phyloP scores from a whole-genome alignment of 2,329 filamentous ascomycete species.

The Pyrenophora tritici-repentis region DNA sequence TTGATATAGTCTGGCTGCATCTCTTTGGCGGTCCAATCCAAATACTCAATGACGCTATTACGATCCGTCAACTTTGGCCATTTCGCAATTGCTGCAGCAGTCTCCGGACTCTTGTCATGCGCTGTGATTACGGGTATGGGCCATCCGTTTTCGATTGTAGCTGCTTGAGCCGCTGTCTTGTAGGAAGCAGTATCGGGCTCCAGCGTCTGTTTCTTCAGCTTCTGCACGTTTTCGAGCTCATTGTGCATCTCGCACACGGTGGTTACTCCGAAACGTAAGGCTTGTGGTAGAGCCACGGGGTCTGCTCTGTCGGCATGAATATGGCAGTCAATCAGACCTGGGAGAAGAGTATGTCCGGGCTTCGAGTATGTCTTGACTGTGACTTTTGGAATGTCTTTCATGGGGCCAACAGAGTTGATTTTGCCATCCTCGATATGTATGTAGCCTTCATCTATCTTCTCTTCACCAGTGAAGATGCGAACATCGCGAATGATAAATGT shows the following conservation, averaged over 20 bases:
- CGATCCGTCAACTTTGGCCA: slow-evolving; percentile 55
- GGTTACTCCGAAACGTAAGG: slow-evolving; percentile 57
- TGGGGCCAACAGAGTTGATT: slow-evolving; percentile 43
- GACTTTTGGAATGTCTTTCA: slow-evolving; percentile 19
- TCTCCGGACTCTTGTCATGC: slow-evolving; percentile 46
- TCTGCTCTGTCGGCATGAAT: slow-evolving; percentile 54
- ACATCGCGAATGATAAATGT: slow-evolving; percentile 51
- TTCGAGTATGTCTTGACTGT: slow-evolving; percentile 46
- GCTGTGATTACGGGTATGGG: slow-evolving; percentile 52
- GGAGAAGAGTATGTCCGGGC: slow-evolving; percentile 55
- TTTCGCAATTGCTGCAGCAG: slow-evolving; percentile 47
- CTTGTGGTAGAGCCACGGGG: slow-evolving; percentile 49
- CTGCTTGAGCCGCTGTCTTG: slow-evolving; percentile 55
- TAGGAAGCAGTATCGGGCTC: slow-evolving; percentile 52
- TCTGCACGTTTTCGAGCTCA: slow-evolving; percentile 36
- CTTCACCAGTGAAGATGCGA: slow-evolving; percentile 55
- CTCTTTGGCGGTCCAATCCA: slow-evolving; percentile 49
- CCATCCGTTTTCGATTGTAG: slow-evolving; percentile 60
- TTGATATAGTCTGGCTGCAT: slow-evolving; percentile 56
- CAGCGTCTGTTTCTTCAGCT: slow-evolving; percentile 34
- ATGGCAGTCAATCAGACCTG: slow-evolving; percentile 58
- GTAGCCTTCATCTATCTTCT: slow-evolving; percentile 48
- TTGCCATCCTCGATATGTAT: slow-evolving; percentile 51
- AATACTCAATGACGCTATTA: slow-evolving; percentile 50
- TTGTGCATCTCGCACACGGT: slow-evolving; percentile 59